Base-by-base conservation (phyloP, 495 filamentous ascomycete species). In the Geoglossum glabrum region DNA sequence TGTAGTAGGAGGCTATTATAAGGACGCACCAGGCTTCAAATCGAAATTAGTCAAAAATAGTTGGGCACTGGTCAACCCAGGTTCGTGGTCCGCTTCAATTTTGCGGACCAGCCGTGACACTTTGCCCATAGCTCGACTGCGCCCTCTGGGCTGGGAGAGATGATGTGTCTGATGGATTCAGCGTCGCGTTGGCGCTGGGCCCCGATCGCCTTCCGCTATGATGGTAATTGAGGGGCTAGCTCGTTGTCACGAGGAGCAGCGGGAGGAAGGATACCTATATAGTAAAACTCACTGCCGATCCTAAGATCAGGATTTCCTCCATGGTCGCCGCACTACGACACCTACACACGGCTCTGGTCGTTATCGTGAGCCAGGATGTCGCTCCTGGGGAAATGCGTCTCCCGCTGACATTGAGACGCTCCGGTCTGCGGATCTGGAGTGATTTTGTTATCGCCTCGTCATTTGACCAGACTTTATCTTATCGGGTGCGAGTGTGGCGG, bases 1-100 rank as follows among this genome's bases (percentile, higher is more conserved):
- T 33, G 27, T 15, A 27, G 40, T n/a, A 33, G 51, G 27, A 55
- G 57, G 40, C 43, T n/a, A 27, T 3, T 23, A 28, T 7, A 17
- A 13, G n/a, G 31, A 56, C 72, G 64, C 69, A 82, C 79, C 80
- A 67, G 90, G 90, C 66, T 87, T 89, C 61, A 96, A 74, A 69
- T 96, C 90, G 70, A 84, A 69, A 68, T 96, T 96, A 57, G 80
- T 85, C 68, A 96, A 76, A 86, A 96, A 90, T 65, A 95, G 71
- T 73, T 96, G 85, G 30, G 85, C 76, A 62, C 79, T 87, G 45
- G 81, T 85, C 64, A 96, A 74, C 28, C 87, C 89, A 4, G 84
- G 79, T 72, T 93, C 88, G 60, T 74, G 68, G 43, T 81, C 71
- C 57, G 90, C 86, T 27, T 83, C 82, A 36, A 87, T 62, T 71